phyloP scores from a whole-genome alignment of 2,329 filamentous ascomycete species.

The Fusarium musae region DNA sequence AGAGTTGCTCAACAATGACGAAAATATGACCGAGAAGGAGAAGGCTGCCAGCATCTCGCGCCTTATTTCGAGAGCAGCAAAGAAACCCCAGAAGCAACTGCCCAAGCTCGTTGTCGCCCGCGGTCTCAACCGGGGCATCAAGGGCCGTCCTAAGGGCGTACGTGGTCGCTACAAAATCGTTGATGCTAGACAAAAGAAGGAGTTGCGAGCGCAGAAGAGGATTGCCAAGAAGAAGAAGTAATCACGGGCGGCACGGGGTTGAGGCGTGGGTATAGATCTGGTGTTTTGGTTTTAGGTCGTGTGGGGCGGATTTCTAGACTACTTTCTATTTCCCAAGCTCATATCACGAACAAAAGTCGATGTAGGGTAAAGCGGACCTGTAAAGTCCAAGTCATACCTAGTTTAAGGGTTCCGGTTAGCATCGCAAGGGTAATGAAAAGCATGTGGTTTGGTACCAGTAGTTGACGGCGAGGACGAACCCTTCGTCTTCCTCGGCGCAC shows the following conservation, averaged over 20 bases:
- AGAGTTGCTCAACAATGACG: slow-evolving; percentile 87
- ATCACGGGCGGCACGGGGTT: neutral
- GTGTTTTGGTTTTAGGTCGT: slow-evolving; percentile 24
- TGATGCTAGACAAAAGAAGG: slow-evolving; percentile 71
- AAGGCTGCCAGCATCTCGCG: slow-evolving; percentile 87
- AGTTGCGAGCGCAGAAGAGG: slow-evolving; percentile 87
- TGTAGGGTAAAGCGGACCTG: slow-evolving; percentile 73
- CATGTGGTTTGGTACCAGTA: slow-evolving; percentile 72
- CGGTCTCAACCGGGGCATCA: slow-evolving; percentile 84
- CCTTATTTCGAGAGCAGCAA: slow-evolving; percentile 83
- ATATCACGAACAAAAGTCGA: slow-evolving; percentile 64
- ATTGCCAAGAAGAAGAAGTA: slow-evolving; percentile 74
- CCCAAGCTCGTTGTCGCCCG: slow-evolving; percentile 90
- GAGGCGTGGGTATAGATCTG: slow-evolving; percentile 21
- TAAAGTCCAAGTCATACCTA: slow-evolving; percentile 85
- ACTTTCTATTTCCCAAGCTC: slow-evolving; percentile 27
- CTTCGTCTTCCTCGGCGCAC: slow-evolving; percentile 73
- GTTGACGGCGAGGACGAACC: slow-evolving; percentile 81
- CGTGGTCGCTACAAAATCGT: too few relatives aligned
- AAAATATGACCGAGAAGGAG: slow-evolving; percentile 94
- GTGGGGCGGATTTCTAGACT: slow-evolving; percentile 10
- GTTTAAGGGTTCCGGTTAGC: slow-evolving; percentile 9
- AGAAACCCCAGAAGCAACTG: slow-evolving; percentile 84
- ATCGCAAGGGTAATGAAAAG: neutral
- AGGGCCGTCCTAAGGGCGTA: slow-evolving; percentile 78